A percentile compares a stretch with the other conserved stretches of the same genome.
These are phyloP conservation scores for Neoboletus brunneissimus DNA, from an alignment of 768 basidiomycete genomes.

Conservation along the genomic window DNA sequence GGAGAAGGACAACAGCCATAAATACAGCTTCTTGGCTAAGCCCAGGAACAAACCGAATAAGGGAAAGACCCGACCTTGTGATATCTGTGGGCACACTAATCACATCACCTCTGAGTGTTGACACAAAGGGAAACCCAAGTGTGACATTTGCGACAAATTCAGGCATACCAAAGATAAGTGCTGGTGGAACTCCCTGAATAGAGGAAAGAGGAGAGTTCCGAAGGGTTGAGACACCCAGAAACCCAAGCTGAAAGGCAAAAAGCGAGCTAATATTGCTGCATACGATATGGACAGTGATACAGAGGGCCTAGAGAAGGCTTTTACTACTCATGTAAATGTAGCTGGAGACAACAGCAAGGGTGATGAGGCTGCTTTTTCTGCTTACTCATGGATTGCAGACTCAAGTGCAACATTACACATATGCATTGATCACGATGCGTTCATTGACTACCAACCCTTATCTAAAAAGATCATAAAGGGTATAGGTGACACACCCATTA, in stretches of 20 bases:
- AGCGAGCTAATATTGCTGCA: background rate
- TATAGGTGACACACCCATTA: no score
- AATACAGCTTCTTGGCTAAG: no score
- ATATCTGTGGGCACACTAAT: background rate
- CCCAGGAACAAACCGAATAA: no score
- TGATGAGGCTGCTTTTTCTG: background rate
- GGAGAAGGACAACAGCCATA: no score
- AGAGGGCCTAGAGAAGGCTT: background rate
- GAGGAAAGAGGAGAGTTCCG: background rate
- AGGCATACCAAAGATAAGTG: background rate
- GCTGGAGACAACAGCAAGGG: background rate
- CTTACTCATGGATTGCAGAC: slow-evolving; percentile 7
- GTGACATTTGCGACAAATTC: background rate
- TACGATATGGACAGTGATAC: background rate
- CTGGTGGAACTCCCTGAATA: background rate
- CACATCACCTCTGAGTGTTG: background rate
- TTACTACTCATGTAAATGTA: background rate
- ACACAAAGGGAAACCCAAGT: background rate
- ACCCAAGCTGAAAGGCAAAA: background rate
- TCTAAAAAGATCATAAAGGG: no score
- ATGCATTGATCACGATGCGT: background rate
- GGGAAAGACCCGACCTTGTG: no score
- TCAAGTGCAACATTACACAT: background rate
- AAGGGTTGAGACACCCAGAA: background rate
- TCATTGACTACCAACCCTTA: background rate